These are phyloP conservation scores for Gentiana straminea DNA, from an alignment of 257 asterid species.

Conservation along the genomic window DNA sequence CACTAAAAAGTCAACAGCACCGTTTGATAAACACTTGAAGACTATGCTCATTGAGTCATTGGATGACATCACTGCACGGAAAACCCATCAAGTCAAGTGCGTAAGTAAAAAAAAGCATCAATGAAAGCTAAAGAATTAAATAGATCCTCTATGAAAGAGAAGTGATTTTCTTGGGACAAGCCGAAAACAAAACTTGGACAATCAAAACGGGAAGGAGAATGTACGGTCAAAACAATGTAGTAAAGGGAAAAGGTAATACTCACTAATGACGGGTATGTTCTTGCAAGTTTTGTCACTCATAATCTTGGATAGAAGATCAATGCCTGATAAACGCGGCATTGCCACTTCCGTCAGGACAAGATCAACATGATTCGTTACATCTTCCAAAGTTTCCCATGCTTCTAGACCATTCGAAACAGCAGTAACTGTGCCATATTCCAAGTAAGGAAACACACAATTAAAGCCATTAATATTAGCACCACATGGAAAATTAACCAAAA, in stretches of 20 bases:
- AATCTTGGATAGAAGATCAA: constrained; percentile 32
- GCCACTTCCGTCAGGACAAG: constrained; percentile 32
- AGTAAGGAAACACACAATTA: too few species aligned
- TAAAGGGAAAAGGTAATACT: constrained; percentile 10
- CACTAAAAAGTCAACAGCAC: constrained; percentile 52
- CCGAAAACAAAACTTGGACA: too few species aligned
- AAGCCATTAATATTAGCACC: too few species aligned
- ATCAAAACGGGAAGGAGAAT: neutral
- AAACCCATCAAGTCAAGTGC: constrained; percentile 16
- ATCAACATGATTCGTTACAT: constrained; percentile 31
- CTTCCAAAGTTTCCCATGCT: constrained; percentile 36
- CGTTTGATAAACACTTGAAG: constrained; percentile 82
- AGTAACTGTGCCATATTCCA: constrained; percentile 17
- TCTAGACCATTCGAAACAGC: constrained; percentile 36
- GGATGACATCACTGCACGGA: constrained; percentile 93
- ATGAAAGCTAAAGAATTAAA: too few species aligned
- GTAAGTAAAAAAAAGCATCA: constrained; percentile 14
- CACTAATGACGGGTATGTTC: constrained; percentile 39
- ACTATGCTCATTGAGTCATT: constrained; percentile 90
- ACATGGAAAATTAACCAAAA: too few species aligned
- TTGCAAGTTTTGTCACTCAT: constrained; percentile 38
- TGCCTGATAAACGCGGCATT: constrained; percentile 36
- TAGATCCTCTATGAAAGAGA: too few species aligned
- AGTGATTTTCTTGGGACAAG: too few species aligned
- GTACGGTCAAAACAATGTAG: neutral